phyloP scores from a whole-genome alignment of 305 asterid genomes.

The Fraxinus greggii region DNA sequence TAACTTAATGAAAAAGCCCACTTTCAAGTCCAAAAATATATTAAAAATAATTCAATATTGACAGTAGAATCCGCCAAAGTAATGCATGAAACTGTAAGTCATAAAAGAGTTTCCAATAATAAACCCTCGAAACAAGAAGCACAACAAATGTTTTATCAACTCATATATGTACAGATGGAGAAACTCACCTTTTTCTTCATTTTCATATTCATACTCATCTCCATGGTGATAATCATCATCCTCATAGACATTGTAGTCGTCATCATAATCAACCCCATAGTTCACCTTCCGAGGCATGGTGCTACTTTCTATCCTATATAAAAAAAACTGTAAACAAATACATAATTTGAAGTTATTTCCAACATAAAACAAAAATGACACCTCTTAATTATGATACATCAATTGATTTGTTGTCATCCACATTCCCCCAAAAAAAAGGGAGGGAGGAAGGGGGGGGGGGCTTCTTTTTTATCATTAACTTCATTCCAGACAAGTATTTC shows the following conservation, averaged over 20 bases:
- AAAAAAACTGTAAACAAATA: neutral
- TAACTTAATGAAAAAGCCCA: slow-evolving; percentile 4
- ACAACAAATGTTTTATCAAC: neutral
- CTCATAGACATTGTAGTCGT: slow-evolving; percentile 45
- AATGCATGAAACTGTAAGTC: neutral
- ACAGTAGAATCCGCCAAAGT: neutral
- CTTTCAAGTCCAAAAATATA: neutral
- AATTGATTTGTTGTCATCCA: neutral
- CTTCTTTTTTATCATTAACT: neutral
- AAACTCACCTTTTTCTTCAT: slow-evolving; percentile 53
- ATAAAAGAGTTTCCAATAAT: neutral
- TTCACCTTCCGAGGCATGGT: slow-evolving; percentile 80
- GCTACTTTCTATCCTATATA: slow-evolving; percentile 30
- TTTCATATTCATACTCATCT: slow-evolving; percentile 41
- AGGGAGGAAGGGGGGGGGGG: too few relatives aligned
- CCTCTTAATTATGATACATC: neutral
- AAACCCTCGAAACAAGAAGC: slow-evolving; percentile 2
- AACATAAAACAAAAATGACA: neutral
- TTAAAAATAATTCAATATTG: neutral
- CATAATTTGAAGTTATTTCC: neutral
- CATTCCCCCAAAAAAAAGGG: neutral
- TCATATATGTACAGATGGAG: slow-evolving; percentile 6
- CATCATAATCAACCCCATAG: slow-evolving; percentile 49
- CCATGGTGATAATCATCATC: slow-evolving; percentile 48
- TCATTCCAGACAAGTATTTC: neutral